Base-by-base conservation (phyloP, 305 asterid species). In the Fraxinus greggii region DNA sequence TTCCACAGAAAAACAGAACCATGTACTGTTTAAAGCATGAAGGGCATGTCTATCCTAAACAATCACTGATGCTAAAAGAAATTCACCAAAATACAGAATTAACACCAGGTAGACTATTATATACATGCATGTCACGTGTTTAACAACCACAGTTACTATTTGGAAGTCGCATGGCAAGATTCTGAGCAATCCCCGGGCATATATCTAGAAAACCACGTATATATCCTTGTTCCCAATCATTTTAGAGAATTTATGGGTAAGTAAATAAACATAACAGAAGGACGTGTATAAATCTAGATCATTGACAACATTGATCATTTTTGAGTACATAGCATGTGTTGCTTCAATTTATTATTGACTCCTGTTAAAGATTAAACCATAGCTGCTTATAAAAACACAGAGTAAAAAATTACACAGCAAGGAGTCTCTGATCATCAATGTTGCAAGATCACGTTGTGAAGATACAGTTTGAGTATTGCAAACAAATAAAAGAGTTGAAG, bases 1-100 rank as follows among this genome's bases (percentile, higher is more conserved):
- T n/a, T 69, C 77, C 74, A 75, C 21, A 45, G 26, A 28, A 24
- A 4, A 85, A 38, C 21, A 26, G 31, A 36, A 81, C 6, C 74
- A 12, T 33, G 17, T 32, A 45, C n/a, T 56, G 74, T 69, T 75
- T 79, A 5, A 72, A 72, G 72, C 63, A 76, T 9, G 15, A 21
- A 78, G 29, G 40, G n/a, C 35, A 10, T 63, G 33, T 23, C 33
- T 26, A 63, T 63, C 33, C 72, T 63, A 63, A 23, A 63, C 33
- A 63, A 63, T 63, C 72, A 15, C n/a, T 2, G 56, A 87, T 17
- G 69, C 79, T 63, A n/a, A 86, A 42, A 36, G 32, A 79, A 21
- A 48, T 79, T 78, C 72, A 48, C 77, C 75, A 80, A 10, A 38
- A 56, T 78, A 21, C 75, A 32, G 45, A 70, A 67, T 31, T 15